Evolutionary conservation across 768 basidiomycete genomes (phyloP).

Genomic region (Paxillus ammoniavirescens): DNA sequence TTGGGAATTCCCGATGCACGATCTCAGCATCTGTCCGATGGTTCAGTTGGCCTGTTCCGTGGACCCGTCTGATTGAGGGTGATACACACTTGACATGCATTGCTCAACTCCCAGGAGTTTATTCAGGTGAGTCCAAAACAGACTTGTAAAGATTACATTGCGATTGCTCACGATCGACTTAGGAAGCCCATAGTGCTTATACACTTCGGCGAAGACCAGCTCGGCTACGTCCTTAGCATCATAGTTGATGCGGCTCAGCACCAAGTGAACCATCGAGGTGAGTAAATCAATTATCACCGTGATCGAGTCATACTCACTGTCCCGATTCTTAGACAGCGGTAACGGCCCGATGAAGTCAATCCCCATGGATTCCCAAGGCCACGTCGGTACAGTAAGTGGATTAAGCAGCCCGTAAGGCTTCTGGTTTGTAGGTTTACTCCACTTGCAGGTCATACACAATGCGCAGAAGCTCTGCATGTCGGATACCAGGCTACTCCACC

Average conservation of each 20-base stretch:
- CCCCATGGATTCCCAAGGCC: no score
- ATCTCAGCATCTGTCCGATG: conserved; percentile 29
- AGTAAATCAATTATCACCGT: no score
- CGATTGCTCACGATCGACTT: conserved; percentile 39
- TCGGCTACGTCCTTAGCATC: conserved; percentile 36
- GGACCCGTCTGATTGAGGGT: conserved; percentile 42
- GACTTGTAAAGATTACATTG: conserved; percentile 41
- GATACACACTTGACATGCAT: conserved; percentile 38
- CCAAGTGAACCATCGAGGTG: no score
- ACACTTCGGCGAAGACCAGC: conserved; percentile 33
- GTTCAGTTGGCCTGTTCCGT: conserved; percentile 36
- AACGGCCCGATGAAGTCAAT: no score
- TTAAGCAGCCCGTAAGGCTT: conserved; percentile 28
- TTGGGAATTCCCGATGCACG: conserved; percentile 10
- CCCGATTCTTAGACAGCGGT: no score
- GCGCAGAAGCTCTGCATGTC: conserved; percentile 29
- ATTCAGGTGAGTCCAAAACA: conserved; percentile 40
- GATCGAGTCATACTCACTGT: no score
- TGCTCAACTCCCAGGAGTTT: conserved; percentile 28
- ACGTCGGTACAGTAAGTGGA: conserved; percentile 14
- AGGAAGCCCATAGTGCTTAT: conserved; percentile 40
- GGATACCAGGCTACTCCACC: conserved; percentile 37
- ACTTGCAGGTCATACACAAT: conserved; percentile 16
- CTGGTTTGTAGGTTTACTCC: conserved; percentile 22
- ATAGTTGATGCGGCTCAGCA: conserved; percentile 21